Percentiles rank a stretch among this genome's conserved stretches.
Conservation (phyloP, 495 filamentous ascomycete species). For the Xylaria grammica region DNA sequence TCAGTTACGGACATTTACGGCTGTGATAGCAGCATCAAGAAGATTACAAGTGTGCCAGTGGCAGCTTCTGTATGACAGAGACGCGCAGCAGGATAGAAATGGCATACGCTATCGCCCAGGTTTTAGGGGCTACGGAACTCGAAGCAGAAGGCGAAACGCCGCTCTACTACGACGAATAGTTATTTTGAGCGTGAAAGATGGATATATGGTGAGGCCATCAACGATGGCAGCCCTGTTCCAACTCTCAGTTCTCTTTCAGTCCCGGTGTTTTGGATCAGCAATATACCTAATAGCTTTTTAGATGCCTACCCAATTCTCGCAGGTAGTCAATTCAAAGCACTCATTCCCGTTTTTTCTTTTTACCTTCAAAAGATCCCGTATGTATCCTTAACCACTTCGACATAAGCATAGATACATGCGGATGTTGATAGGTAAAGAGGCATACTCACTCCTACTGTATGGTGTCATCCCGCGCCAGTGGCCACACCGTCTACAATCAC, state of each 20-base stretch:
- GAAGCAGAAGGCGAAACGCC: neutral
- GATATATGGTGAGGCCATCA: neutral
- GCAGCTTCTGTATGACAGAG: neutral
- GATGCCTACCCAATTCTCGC: constrained; percentile 1
- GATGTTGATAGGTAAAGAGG: too few relatives aligned
- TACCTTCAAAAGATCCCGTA: neutral
- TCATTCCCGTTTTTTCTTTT: neutral
- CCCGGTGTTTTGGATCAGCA: constrained; percentile 7
- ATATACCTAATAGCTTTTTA: constrained; percentile 15
- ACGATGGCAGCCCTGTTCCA: neutral
- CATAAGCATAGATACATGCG: too few relatives aligned
- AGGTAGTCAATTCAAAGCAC: constrained; percentile 17
- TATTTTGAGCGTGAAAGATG: neutral
- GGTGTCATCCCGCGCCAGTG: too few relatives aligned
- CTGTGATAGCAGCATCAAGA: neutral
- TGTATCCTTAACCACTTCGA: neutral
- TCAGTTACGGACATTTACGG: neutral
- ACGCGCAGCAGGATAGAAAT: neutral
- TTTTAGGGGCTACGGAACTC: neutral
- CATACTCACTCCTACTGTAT: neutral
- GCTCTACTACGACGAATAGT: neutral
- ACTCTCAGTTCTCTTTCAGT: neutral
- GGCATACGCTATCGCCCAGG: neutral
- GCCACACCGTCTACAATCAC: too few relatives aligned
- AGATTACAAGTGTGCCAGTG: neutral